Evolutionary conservation across 139 green algal genomes (phyloP), one percentile per base, ranked within the genome.

Genomic region (Chlorella sp.): DNA sequence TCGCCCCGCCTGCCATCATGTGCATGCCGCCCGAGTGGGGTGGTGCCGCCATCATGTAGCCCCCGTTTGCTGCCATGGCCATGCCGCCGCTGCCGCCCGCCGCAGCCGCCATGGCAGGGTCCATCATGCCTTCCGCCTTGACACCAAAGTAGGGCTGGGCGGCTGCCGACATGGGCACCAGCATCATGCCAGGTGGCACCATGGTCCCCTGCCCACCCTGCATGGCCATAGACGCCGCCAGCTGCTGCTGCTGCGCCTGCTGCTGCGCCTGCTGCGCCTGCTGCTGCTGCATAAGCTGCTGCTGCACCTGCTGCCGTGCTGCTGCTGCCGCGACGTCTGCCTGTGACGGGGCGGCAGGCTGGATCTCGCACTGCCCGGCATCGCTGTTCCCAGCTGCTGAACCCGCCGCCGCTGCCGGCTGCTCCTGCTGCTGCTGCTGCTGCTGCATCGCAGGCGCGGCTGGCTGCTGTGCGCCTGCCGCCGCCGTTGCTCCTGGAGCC

Each of bases 101-200:
- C 22, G 39, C 42, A 28, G 37, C 26, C 5, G 39, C 48, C 79
- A 85, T 34, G 3, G 42, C 34, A 16, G 42, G 42, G 32, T 78
- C 71, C 30, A 68, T 21, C 28, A 36, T 32, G 1, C 21, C 79
- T 14, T 85, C 84, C 0, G 57, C 68, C 68, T 88, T 88, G 12
- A 80, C 19, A 24, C 36, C 28, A 30, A 40, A 88, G 66, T 39
- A 83, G 69, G 71, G 32, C n/a, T 71, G 85, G 32, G 48, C 30
- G 1, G n/a, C 61, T 5, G 60, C 82, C 21, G 87, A 18, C 12
- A 80, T 68, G 21, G 81, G 80, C 28, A 90, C 80, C n/a, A 86
- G 87, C 80, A 87, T 79, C 80, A 90, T 87, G 42, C 80, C 81
- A 28, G 86, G 60, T 15, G 73, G 53, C 5, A 39, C 39, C 61